Evolutionary conservation across 2,329 filamentous ascomycete species (phyloP), one percentile per base, ranked within the genome.

Genomic region (Exophiala alcalophila): DNA sequence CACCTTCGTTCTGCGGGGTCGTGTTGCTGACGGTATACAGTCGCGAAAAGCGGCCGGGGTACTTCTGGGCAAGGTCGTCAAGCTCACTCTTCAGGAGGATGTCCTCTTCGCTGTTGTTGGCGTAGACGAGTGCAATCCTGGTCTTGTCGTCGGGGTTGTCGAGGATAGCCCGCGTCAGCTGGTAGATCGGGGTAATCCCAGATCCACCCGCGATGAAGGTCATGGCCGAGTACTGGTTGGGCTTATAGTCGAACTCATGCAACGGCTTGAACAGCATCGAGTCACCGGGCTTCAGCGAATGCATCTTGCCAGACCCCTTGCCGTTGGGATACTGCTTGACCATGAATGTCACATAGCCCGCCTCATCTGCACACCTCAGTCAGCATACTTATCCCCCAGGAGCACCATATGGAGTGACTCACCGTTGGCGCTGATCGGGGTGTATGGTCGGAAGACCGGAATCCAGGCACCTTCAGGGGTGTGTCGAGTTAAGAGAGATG

Each of bases 131-230:
- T 0, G 76, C 79, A 29, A 86, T 69, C 39, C 70, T 71, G 1
- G 83, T 86, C 45, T 66, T 68, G 53, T 86, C 83, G 1, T 70
- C 62, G 0, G 79, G 72, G 56, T 85, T 77, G 30, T 66, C 61
- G n/a, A 84, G 65, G 42, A 84, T 81, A 2, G 77, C 77, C 34
- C 71, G 74, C 2, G 76, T 69, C 2, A 85, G 72, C 59, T 84
- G 80, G 59, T 78, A 85, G 52, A 83, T 73, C 0, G 84, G 83
- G 0, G 83, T 86, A 51, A 88, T 84, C 12, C 84, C 84, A 0
- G 81, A 81, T 9, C 84, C 83, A 30, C 84, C 83, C 0, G 83
- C 83, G 29, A 87, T 75, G 26, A 86, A 69, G 2, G 77, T 74
- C n/a, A 87, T 62, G 57, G 58, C 56, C 62, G 68, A 59, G 65